phyloP scores from a whole-genome alignment of 1,284 basidiomycete genomes.

The Rhodotorula sp. region DNA sequence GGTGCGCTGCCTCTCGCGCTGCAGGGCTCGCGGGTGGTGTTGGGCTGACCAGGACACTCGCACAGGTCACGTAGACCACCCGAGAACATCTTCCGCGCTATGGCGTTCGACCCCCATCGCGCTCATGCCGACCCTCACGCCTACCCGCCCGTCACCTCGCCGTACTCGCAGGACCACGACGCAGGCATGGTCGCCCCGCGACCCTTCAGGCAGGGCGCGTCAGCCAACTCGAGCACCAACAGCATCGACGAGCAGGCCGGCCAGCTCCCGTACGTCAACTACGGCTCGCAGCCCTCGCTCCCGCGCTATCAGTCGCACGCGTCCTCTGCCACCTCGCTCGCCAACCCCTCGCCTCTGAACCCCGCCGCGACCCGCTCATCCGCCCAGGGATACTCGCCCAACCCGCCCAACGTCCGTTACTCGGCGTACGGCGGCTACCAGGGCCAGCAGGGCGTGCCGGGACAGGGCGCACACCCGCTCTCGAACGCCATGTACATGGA shows the following conservation, averaged over 20 bases:
- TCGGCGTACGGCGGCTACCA: conserved; percentile 23
- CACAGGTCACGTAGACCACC: background rate
- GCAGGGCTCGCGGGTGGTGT: background rate
- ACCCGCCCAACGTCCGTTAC: conserved; percentile 27
- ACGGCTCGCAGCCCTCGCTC: conserved; percentile 36
- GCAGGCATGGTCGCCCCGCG: conserved; percentile 4
- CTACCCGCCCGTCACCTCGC: conserved; percentile 12
- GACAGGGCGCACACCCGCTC: conserved; percentile 40
- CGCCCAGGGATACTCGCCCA: conserved; percentile 24
- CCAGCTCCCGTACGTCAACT: conserved; percentile 26
- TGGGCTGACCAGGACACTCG: background rate
- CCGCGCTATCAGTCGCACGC: conserved; percentile 38
- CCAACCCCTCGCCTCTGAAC: conserved; percentile 38
- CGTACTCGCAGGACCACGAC: conserved; percentile 5
- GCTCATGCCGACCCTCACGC: conserved; percentile 5
- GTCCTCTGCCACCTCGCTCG: conserved; percentile 23
- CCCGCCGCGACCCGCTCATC: conserved; percentile 29
- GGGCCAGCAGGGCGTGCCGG: background rate
- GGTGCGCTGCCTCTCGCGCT: background rate
- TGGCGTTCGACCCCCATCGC: conserved; percentile 3
- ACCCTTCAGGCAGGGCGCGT: conserved; percentile 31
- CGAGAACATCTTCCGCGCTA: background rate
- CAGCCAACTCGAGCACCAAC: conserved; percentile 30
- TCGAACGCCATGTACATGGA: conserved; percentile 44
- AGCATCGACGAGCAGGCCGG: conserved; percentile 1